These are phyloP conservation scores for Leucoagaricus sp. DNA, from an alignment of 1,284 basidiomycete species.

Conservation along the genomic window DNA sequence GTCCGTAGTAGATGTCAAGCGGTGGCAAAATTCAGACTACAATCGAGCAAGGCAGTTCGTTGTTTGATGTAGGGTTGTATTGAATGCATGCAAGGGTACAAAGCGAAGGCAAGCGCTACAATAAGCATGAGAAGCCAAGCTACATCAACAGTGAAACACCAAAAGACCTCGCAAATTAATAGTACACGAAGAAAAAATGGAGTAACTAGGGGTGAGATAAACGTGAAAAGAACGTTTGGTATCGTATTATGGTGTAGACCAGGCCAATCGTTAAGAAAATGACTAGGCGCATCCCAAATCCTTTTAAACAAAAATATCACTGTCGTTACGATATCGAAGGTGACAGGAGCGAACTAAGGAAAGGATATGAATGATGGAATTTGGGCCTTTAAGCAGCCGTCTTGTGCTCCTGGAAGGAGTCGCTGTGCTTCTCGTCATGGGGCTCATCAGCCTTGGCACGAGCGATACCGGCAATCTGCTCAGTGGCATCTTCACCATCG, in stretches of 20 bases:
- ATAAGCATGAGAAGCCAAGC: neutral
- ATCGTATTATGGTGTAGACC: neutral
- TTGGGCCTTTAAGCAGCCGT: neutral
- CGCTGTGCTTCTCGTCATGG: conserved; percentile 24
- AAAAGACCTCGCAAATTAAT: conserved; percentile 10
- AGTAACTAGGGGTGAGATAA: neutral
- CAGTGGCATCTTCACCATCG: conserved; percentile 58
- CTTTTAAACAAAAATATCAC: neutral
- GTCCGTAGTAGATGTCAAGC: too few relatives aligned
- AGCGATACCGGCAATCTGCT: conserved; percentile 38
- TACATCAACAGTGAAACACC: conserved; percentile 14
- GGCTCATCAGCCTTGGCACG: conserved; percentile 21
- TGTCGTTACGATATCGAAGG: neutral
- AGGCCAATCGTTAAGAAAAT: neutral
- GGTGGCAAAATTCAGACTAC: too few relatives aligned
- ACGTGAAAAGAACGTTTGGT: neutral
- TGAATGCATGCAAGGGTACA: neutral
- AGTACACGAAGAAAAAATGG: conserved; percentile 2
- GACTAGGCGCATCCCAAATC: neutral
- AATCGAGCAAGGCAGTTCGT: too few relatives aligned
- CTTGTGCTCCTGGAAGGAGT: conserved; percentile 29
- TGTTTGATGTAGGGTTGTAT: neutral
- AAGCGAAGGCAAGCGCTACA: neutral
- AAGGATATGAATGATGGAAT: neutral
- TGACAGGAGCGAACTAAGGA: neutral